Evolutionary conservation across 2,329 filamentous ascomycete genomes (phyloP).

Genomic region (Fusarium bactridioides): DNA sequence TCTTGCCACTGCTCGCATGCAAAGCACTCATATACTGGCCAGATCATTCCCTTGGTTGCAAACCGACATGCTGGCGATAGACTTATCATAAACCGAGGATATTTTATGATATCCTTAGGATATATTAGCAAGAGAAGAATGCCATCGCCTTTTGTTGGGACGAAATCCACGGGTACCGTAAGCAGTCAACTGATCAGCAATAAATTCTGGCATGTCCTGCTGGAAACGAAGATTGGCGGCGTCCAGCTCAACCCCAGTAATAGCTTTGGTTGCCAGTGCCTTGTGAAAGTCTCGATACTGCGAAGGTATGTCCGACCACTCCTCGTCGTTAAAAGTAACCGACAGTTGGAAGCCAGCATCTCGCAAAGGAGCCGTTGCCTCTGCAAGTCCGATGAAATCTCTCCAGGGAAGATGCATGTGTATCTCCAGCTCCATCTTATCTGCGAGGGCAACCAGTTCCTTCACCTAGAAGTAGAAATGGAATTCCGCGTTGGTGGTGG

Average conservation of each 20-base stretch:
- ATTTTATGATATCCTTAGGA: neutral
- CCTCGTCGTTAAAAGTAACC: neutral
- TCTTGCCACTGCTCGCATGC: neutral
- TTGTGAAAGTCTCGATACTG: neutral
- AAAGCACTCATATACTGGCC: neutral
- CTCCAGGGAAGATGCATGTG: neutral
- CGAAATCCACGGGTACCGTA: neutral
- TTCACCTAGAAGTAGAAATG: neutral
- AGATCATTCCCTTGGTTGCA: fast-evolving
- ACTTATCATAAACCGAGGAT: too few relatives aligned
- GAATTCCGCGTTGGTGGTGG: too few relatives aligned
- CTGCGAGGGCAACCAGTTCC: neutral
- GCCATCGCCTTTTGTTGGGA: neutral
- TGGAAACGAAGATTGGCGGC: neutral
- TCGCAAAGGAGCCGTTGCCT: neutral
- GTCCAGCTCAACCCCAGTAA: neutral
- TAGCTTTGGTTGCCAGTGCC: neutral
- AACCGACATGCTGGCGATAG: neutral
- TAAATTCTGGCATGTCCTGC: neutral
- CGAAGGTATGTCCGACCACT: neutral
- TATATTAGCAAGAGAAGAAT: neutral
- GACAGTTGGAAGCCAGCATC: neutral
- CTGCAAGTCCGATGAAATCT: neutral
- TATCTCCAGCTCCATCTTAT: neutral
- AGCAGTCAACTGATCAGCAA: neutral